Evolutionary conservation across 495 filamentous ascomycete genomes (phyloP).

Genomic region (Hyaloscypha finlandica): DNA sequence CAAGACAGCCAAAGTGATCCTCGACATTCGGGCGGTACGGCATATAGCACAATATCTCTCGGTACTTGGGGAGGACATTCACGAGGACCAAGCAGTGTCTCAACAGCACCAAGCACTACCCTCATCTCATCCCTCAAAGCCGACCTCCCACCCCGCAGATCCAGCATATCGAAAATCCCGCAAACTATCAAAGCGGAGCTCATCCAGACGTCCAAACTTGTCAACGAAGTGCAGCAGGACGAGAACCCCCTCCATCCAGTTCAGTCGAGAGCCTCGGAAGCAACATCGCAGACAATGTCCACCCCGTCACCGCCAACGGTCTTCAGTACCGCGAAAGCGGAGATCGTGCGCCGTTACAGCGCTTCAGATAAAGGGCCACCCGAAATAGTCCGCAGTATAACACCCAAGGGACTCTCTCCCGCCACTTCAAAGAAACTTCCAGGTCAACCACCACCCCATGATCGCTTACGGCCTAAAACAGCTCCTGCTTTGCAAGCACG

Average conservation of each 20-base stretch:
- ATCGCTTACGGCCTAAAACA: background rate
- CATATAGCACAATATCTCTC: conserved; percentile 19
- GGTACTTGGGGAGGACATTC: conserved; percentile 12
- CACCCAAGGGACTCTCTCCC: background rate
- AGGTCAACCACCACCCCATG: background rate
- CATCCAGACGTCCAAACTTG: background rate
- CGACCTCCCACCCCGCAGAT: conserved; percentile 16
- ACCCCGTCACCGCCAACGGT: background rate
- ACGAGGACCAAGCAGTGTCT: conserved; percentile 24
- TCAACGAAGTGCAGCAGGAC: background rate
- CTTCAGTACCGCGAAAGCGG: background rate
- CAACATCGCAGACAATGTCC: background rate
- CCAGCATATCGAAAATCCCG: conserved; percentile 13
- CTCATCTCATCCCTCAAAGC: conserved; percentile 9
- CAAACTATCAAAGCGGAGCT: conserved; percentile 4
- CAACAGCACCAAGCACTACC: conserved; percentile 16
- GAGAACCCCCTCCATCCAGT: background rate
- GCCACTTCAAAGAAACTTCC: background rate
- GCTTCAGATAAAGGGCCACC: background rate
- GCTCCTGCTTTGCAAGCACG: background rate
- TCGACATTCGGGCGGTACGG: conserved; percentile 27
- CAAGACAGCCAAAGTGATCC: conserved; percentile 21
- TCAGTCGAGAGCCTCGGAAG: background rate
- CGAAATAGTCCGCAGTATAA: background rate
- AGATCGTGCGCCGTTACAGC: background rate